Percentiles rank a stretch among this genome's conserved stretches.
Evolutionary conservation across 768 basidiomycete genomes (phyloP).

Genomic region (Hemileccinum rubropunctum): DNA sequence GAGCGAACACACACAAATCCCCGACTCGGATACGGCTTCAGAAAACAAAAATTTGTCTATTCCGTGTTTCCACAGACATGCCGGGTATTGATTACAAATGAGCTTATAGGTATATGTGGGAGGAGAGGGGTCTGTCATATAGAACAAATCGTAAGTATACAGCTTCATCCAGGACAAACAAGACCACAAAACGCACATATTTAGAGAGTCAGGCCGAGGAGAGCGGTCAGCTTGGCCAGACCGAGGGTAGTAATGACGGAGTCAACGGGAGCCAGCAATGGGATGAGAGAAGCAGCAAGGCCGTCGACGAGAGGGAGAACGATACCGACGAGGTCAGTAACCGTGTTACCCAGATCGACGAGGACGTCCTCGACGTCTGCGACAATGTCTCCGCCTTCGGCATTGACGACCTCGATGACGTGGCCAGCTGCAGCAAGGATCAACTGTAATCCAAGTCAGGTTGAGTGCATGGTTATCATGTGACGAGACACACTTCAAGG

Average conservation of each 20-base stretch:
- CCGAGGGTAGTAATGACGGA: slow-evolving; percentile 23
- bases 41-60: background rate
- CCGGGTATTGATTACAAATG: background rate
- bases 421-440: slow-evolving; percentile 26
- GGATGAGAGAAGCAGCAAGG: slow-evolving; percentile 21
- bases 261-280: slow-evolving; percentile 17
- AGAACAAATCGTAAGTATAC: background rate
- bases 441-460: slow-evolving; percentile 12
- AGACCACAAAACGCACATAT: background rate
- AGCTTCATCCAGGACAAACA: background rate
- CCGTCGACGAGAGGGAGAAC: slow-evolving; percentile 18
- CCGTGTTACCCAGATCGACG: slow-evolving; percentile 15
- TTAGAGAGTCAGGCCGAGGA: slow-evolving; percentile 22
- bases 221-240: slow-evolving; percentile 16
- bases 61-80: background rate
- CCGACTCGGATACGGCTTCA: background rate
- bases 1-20: too few species aligned
- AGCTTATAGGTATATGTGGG: background rate
- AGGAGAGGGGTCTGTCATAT: background rate
- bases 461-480: background rate
- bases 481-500: slow-evolving; percentile 17
- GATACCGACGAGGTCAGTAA: slow-evolving; percentile 18
- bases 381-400: background rate
- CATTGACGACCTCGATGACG: slow-evolving; percentile 18
- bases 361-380: slow-evolving; percentile 1